A percentile compares a stretch with the other conserved stretches of the same genome.
phyloP scores from a whole-genome alignment of 2,329 filamentous ascomycete species.

The Cercospora citrullina region DNA sequence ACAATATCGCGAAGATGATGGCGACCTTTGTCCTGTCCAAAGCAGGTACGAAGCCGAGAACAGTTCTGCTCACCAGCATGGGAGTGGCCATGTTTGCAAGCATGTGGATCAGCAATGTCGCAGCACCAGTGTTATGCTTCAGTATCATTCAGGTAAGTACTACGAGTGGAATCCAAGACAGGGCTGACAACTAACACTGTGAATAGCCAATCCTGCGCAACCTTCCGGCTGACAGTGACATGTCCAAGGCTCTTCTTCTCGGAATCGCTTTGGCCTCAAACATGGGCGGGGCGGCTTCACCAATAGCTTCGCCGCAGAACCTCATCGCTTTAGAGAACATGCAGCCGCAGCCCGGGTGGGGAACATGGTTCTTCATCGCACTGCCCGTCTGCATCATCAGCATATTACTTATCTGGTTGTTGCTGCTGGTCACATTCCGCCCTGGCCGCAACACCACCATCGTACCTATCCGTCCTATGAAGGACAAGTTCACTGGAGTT shows the following conservation, averaged over 20 bases:
- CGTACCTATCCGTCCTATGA: conserved; percentile 84
- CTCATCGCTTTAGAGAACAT: conserved; percentile 96
- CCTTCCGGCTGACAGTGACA: conserved; percentile 81
- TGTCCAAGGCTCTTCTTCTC: conserved; percentile 92
- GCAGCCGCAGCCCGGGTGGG: conserved; percentile 87
- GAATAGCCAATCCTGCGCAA: conserved; percentile 92
- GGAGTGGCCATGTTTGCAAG: conserved; percentile 96
- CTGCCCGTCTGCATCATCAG: conserved; percentile 90
- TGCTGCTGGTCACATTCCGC: conserved; percentile 82
- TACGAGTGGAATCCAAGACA: neutral
- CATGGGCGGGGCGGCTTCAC: conserved; percentile 92
- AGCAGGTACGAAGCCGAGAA: conserved; percentile 84
- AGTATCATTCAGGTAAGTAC: conserved; percentile 67
- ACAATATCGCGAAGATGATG: conserved; percentile 96
- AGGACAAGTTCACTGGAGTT: conserved; percentile 80
- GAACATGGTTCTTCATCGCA: conserved; percentile 94
- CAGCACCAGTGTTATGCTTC: conserved; percentile 93
- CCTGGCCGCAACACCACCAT: conserved; percentile 84
- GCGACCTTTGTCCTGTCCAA: conserved; percentile 95
- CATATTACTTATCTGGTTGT: conserved; percentile 82
- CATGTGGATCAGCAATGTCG: conserved; percentile 99
- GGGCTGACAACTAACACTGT: neutral
- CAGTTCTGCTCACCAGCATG: conserved; percentile 96
- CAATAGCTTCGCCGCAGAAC: conserved; percentile 96
- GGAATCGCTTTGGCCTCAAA: conserved; percentile 95